Evolutionary conservation across 257 asterid species (phyloP).

Genomic region (Craterostigma plantagineum): DNA sequence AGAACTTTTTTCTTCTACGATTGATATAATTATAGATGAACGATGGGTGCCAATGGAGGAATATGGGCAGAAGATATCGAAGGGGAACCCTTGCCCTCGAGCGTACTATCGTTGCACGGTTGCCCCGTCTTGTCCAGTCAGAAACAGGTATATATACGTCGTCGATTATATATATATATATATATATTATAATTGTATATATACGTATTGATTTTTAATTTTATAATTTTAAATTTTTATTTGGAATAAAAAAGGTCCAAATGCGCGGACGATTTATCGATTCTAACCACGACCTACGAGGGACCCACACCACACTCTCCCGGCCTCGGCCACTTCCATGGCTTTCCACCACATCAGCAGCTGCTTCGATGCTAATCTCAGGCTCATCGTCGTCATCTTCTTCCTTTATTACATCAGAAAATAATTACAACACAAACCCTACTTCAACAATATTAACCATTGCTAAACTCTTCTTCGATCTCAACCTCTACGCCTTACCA

Average conservation of each 20-base stretch:
- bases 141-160: conserved; percentile 50
- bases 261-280: conserved; percentile 67
- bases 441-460: too few species aligned
- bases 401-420: conserved; percentile 17
- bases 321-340: conserved; percentile 74
- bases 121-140: conserved; percentile 75
- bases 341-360: conserved; percentile 96
- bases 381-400: conserved; percentile 41
- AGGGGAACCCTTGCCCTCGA: conserved; percentile 93
- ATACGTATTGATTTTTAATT: not conserved
- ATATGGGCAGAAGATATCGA: conserved; percentile 87
- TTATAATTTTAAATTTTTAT: too few species aligned
- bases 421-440: conserved; percentile 31
- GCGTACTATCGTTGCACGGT: conserved; percentile 94
- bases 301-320: conserved; percentile 82
- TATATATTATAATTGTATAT: too few species aligned
- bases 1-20: too few species aligned
- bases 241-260: conserved; percentile 42
- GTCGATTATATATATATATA: too few species aligned
- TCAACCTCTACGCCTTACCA: conserved; percentile 37
- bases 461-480: conserved; percentile 40
- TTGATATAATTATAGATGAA: too few species aligned
- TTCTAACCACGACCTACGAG: conserved; percentile 77
- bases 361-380: conserved; percentile 64
- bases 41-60: conserved; percentile 98